phyloP scores from a whole-genome alignment of 2,329 filamentous ascomycete genomes.

The Uncinocarpus reesii region DNA sequence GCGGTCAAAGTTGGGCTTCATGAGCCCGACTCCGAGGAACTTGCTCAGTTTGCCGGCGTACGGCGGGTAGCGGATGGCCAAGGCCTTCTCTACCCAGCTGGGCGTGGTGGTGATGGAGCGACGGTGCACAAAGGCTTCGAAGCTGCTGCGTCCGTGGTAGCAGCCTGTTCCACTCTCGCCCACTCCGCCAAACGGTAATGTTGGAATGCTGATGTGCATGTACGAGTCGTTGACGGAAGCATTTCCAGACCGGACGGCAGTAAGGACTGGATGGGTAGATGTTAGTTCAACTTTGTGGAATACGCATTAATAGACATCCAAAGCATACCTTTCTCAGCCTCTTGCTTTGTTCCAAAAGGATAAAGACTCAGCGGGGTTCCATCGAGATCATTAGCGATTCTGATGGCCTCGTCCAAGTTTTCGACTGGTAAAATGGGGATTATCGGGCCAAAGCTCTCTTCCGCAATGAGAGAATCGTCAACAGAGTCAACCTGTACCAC shows the following conservation, averaged over 20 bases:
- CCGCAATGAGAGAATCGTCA: constrained; percentile 65
- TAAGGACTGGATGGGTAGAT: constrained; percentile 43
- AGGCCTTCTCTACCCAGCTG: constrained; percentile 49
- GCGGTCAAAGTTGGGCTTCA: constrained; percentile 52
- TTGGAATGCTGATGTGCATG: constrained; percentile 60
- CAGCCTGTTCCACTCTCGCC: constrained; percentile 65
- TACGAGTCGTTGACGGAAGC: constrained; percentile 50
- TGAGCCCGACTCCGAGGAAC: constrained; percentile 41
- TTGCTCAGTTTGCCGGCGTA: constrained; percentile 48
- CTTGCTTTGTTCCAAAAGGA: constrained; percentile 70
- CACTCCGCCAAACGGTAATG: constrained; percentile 71
- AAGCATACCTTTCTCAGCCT: constrained; percentile 59
- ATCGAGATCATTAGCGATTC: constrained; percentile 68
- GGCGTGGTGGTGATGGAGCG: constrained; percentile 50
- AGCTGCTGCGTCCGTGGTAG: constrained; percentile 64
- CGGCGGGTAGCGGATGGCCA: constrained; percentile 51
- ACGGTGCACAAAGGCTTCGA: constrained; percentile 53
- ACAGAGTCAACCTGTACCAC: constrained; percentile 70
- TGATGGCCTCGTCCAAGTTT: constrained; percentile 74
- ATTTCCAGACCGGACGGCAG: constrained; percentile 56
- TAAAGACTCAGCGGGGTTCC: constrained; percentile 75
- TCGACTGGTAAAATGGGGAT: constrained; percentile 72
- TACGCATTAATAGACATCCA: neutral
- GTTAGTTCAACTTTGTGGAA: neutral
- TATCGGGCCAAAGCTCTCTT: constrained; percentile 90